Conservation (phyloP, 192 early-diverging fungal genomes). For the Phycomyces blakesleeanus region DNA sequence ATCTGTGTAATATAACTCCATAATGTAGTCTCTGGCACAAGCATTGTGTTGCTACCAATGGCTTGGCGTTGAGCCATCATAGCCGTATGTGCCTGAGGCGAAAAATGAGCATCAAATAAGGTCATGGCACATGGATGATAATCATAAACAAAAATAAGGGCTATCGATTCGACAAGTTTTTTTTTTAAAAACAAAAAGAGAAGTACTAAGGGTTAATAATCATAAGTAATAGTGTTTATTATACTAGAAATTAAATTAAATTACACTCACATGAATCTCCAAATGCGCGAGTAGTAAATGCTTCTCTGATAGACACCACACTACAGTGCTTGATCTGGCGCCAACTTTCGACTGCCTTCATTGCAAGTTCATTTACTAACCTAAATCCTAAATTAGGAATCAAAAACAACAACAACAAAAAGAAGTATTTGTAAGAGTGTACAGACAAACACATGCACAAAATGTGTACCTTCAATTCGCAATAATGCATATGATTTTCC, state of each 20-base stretch:
- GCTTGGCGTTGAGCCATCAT: slow-evolving; percentile 35
- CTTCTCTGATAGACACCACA: slow-evolving; percentile 84
- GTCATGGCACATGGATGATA: slow-evolving; percentile 84
- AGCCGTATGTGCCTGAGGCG: slow-evolving; percentile 44
- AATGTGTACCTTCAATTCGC: slow-evolving; percentile 66
- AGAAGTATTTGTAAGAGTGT: too few species aligned
- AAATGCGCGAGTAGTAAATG: slow-evolving; percentile 93
- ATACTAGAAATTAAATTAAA: too few species aligned
- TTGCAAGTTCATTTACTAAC: slow-evolving; percentile 71
- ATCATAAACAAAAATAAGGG: slow-evolving; percentile 96
- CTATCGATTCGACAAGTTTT: slow-evolving; percentile 32
- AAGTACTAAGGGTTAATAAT: too few species aligned
- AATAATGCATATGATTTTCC: slow-evolving; percentile 78
- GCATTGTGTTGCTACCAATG: slow-evolving; percentile 26
- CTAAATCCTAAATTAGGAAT: slow-evolving; percentile 47
- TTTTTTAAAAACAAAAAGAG: too few species aligned
- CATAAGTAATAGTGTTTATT: too few species aligned
- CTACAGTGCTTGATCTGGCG: slow-evolving; percentile 69
- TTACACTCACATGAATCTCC: slow-evolving; percentile 82
- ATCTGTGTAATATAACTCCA: slow-evolving; percentile 85
- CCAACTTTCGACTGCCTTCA: slow-evolving; percentile 84
- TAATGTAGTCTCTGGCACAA: slow-evolving; percentile 64
- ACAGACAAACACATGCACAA: too few species aligned
- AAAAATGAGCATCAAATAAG: slow-evolving; percentile 64
- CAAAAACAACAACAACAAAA: too few species aligned